Conservation (phyloP, 106 monocot species). For the Apostasia ramifera region DNA sequence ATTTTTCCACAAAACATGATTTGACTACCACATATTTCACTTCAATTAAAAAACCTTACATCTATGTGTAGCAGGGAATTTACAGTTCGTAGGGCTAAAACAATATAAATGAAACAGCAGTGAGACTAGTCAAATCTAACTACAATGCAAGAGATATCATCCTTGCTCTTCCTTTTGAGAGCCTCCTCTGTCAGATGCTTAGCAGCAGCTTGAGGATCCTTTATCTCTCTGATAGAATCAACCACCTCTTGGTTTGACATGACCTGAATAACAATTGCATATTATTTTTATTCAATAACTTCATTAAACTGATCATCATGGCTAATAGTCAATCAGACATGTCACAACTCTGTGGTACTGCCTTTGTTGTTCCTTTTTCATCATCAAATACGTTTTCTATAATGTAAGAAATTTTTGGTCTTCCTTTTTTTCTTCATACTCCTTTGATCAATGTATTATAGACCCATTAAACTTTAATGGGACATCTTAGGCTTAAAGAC, state of each 20-base stretch:
- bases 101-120: slow-evolving; percentile 5
- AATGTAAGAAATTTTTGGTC: too few relatives aligned
- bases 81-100: neutral
- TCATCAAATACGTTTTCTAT: too few relatives aligned
- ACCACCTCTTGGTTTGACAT: slow-evolving; percentile 79
- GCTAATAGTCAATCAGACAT: neutral
- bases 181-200: slow-evolving; percentile 66
- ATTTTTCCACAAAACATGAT: too few relatives aligned
- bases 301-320: neutral
- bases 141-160: slow-evolving; percentile 79
- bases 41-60: too few relatives aligned
- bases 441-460: too few relatives aligned
- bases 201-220: slow-evolving; percentile 55
- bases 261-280: slow-evolving; percentile 28
- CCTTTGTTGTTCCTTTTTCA: too few relatives aligned
- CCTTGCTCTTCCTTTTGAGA: slow-evolving; percentile 52
- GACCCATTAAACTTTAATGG: too few relatives aligned
- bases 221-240: slow-evolving; percentile 41
- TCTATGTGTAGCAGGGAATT: too few relatives aligned
- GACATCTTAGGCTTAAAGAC: too few relatives aligned
- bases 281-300: neutral
- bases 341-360: too few relatives aligned
- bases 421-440: too few relatives aligned
- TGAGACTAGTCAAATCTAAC: slow-evolving; percentile 30
- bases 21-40: too few relatives aligned